phyloP scores from a whole-genome alignment of 331 rosid genomes.

The Cydonia oblonga region DNA sequence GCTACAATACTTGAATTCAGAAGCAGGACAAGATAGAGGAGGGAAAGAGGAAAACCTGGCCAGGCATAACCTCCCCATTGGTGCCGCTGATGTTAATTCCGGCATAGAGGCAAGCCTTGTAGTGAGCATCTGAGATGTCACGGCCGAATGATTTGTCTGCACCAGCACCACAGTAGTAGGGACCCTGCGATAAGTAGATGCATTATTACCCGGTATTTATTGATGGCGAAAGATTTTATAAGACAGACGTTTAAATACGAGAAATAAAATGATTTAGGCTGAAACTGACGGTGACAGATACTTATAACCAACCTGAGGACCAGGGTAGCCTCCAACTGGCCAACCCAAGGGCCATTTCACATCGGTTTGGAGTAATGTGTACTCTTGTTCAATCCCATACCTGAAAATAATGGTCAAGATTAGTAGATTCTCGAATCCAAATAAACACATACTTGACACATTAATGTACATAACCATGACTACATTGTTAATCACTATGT shows the following conservation, averaged over 20 bases:
- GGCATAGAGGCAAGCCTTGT: constrained; percentile 96
- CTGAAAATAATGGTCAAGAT: constrained; percentile 31
- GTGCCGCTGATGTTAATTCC: constrained; percentile 96
- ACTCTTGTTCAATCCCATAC: constrained; percentile 98
- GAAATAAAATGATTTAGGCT: background rate
- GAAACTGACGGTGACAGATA: background rate
- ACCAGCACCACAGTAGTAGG: constrained; percentile 87
- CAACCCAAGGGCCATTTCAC: constrained; percentile 99
- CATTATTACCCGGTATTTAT: background rate
- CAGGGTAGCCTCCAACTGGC: constrained; percentile 97
- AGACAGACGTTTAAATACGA: background rate
- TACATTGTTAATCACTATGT: background rate
- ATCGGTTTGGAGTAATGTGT: constrained; percentile 80
- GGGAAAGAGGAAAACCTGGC: constrained; percentile 56
- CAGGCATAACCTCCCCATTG: constrained; percentile 99
- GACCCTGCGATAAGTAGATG: constrained; percentile 52
- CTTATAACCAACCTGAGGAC: constrained; percentile 75
- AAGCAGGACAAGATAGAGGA: constrained; percentile 9
- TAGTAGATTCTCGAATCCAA: background rate
- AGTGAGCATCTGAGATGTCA: constrained; percentile 97
- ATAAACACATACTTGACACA: background rate
- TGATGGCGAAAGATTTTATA: background rate
- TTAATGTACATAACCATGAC: background rate
- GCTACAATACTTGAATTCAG: constrained; percentile 1
- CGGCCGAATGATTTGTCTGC: constrained; percentile 99